Base-by-base conservation (phyloP, 2,329 filamentous ascomycete genomes). In the Paradendryphiella salina region DNA sequence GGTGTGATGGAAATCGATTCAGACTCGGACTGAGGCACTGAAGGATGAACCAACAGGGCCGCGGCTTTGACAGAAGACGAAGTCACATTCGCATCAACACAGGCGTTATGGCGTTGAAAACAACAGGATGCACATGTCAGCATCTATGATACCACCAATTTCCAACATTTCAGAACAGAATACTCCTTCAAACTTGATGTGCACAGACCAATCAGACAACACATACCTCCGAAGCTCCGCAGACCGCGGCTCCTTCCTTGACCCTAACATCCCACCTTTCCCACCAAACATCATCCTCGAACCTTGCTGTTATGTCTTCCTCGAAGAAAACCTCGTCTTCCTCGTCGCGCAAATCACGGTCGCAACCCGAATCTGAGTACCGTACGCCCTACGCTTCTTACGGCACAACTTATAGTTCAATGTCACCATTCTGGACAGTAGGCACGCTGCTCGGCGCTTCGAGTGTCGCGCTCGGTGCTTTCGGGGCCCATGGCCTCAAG, bases 401-500 rank as follows among this genome's bases (percentile, higher is more conserved):
- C 21, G 47, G 46, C 13, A 54, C 21, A 20, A 53, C 28, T 14
- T 23, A 49, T 14, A 39, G 59, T 26, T 47, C 50, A 32, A 75
- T 74, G 71, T 64, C 71, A 5, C 67, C 73, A 34, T 83, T 84
- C 75, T 87, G 82, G 81, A 83, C 80, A 33, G 72, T 85, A 44
- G 85, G 83, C 54, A 84, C 82, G 64, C 67, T 87, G 44, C 85
- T 80, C 65, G 85, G 84, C 70, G 85, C 84, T 8, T 74, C 80
- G 4, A 80, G 81, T 64, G 85, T 88, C 40, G 76, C 76, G 13
- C 69, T 87, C 47, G 85, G 85, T 26, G 85, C 85, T 0, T 88
- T 88, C 70, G 85, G 85, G 29, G 84, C 85, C 10, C 85, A 88
- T 66, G 85, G 85, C 9, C 75, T 88, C 33, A 87, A 86, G 73